Conservation (phyloP, 2,329 filamentous ascomycete species). For the Talaromyces atroroseus region DNA sequence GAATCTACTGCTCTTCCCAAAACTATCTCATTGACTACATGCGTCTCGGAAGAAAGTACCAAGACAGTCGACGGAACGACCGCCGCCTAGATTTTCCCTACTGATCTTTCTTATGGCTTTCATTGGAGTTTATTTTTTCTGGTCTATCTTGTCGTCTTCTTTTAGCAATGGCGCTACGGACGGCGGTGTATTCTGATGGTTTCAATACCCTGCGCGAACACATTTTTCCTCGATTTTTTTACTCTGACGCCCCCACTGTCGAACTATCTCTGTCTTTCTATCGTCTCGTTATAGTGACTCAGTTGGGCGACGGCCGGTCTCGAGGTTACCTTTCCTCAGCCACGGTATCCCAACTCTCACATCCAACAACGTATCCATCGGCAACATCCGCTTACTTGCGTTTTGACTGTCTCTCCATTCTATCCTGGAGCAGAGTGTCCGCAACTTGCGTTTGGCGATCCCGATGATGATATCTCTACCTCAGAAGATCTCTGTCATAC, state of each 20-base stretch:
- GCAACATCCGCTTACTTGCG: not conserved
- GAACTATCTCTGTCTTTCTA: not conserved
- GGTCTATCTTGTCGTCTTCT: not conserved
- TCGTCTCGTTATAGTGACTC: not conserved
- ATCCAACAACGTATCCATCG: not conserved
- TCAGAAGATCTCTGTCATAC: not conserved
- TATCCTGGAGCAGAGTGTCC: not conserved
- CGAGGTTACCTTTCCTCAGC: not conserved
- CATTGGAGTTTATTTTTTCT: not conserved
- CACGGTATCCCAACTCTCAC: not conserved
- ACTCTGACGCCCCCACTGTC: not conserved
- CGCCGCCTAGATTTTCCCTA: not conserved
- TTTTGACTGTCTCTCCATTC: not conserved
- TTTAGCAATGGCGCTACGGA: constrained; percentile 1
- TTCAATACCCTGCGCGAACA: constrained; percentile 13
- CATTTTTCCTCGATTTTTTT: not conserved
- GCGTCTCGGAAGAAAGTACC: not conserved
- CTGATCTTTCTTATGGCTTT: not conserved
- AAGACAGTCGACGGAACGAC: not conserved
- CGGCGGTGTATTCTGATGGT: constrained; percentile 8
- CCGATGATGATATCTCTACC: not conserved
- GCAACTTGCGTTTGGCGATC: not conserved
- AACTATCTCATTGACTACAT: not conserved
- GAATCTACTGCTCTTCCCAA: not conserved
- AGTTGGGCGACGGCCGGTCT: not conserved